Evolutionary conservation across 2,329 filamentous ascomycete genomes (phyloP), one percentile per base, ranked within the genome.

Genomic region (Diplodia sapinea): DNA sequence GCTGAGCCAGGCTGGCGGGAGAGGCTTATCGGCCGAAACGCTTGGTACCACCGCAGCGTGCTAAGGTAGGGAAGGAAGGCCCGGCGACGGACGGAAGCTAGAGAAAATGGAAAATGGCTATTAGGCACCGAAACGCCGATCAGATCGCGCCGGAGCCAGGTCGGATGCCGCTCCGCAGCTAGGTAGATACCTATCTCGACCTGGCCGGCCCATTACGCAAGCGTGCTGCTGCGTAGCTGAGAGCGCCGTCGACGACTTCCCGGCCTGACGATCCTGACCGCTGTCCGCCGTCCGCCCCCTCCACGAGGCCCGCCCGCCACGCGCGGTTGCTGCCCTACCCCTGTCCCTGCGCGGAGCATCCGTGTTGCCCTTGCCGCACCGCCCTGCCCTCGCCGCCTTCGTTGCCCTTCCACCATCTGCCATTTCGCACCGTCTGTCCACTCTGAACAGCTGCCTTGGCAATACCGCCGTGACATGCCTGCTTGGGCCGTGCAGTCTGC

Each of bases 21-120:
- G 59, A 63, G 59, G 59, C 59, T 63, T 65, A 65, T 56, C 62
- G 61, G 59, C 43, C 52, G 59, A 63, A 63, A 63, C 59, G 59
- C 59, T 63, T 63, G 31, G 59, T 63, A 43, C 7, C 62, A 65
- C 62, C 20, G 51, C 62, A 56, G 51, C 13, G 8, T 31, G 57
- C 38, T 62, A 43, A 33, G 40, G 9, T 56, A 29, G 12, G 50
- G 50, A 54, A 20, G 50, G 31, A 40, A 36, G 59, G 40, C 43
- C 43, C 40, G 59, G 20, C 13, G 23, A 26, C 20, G 36, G 12
- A 29, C 26, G 38, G 23, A 23, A 13, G 38, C 56, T n/a, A 61
- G 29, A 47, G 47, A n/a, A 23, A 36, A 13, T 33, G 33, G 29
- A 64, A 54, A 54, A 54, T 31, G 61, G 31, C 61, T 64, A 64